Base-by-base conservation (phyloP, 148 eudicot species). In the Camellia sinensis region DNA sequence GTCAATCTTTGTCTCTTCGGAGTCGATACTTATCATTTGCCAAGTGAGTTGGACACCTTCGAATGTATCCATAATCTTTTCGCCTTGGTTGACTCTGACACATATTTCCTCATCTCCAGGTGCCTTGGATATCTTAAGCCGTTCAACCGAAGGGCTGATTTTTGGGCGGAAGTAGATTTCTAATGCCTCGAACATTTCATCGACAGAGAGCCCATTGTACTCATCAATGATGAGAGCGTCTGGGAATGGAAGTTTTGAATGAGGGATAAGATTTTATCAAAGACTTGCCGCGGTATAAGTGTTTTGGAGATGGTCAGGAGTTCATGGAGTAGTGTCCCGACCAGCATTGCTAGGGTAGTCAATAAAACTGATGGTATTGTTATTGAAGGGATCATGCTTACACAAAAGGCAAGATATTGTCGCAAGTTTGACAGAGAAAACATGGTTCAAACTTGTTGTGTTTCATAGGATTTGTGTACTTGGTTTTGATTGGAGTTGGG, bases 161-260 rank as follows among this genome's bases (percentile, higher is more conserved):
- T 59, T 83, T 3, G 85, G 73, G 1, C 53, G 50, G 1, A 79
- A 48, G 48, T 62, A 83, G 19, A 53, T 19, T 13, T 83, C 82
- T 0, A 76, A 61, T 1, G 85, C 78, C 8, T 74, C 74, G 46
- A 13, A 83, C 17, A 83, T 37, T 46, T 78, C 10, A 61, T 83
- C 79, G 1, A 10, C 22, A 4, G 77, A 29, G 37, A 78, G 59
- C 7, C 82, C 68, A 65, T 56, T 40, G 43, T 2, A 18, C 40
- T 77, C 82, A 18, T 83, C 82, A 60, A 83, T 29, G 2, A 79
- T 4, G 10, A 83, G 54, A 15, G 85, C 45, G 56, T 76, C 12
- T 41, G 72, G 64, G 70, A 43, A 0, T 76, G 70, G 13, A n/a
- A 18, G 76, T 41, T 73, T n/a, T 73, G 73, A 3, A 62, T 17